Evolutionary conservation across 2,329 filamentous ascomycete genomes (phyloP), one percentile per base, ranked within the genome.

Genomic region (Leptodontidium sp.): DNA sequence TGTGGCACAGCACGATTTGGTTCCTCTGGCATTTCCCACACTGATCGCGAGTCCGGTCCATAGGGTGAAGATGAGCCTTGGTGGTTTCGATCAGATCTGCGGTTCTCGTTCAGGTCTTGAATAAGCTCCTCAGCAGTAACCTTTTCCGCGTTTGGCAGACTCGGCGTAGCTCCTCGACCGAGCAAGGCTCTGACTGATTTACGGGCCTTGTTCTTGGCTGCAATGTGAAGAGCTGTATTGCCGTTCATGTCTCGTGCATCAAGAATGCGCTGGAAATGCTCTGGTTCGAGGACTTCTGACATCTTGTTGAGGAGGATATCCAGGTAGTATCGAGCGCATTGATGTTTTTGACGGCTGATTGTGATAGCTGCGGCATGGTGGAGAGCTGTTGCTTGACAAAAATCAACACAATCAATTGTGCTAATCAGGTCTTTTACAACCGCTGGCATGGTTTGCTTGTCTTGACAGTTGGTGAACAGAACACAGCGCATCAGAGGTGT

Each of bases 391-490:
- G 91, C 92, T 14, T 93, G 92, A 62, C 90, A 90, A 79, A 88
- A 90, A 78, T 99, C 96, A 26, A 91, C 87, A 68, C 89, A 88
- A 64, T 91, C 90, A 49, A 97, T 89, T 0, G 95, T 98, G 47
- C 91, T 88, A 63, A 94, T 89, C 4, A 99, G 86, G 71, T 97
- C 89, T 73, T 92, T 91, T 75, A 97, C 89, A 66, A 99, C 90
- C 26, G 87, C 87, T 0, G 93, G 92, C 82, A 98, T 98, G 0
- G 93, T 94, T 73, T 93, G 89, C 81, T 96, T 97, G 79, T 98
- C 96, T 79, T 91, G 96, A 79, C 96, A 97, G 80, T 99, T 99
- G 57, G 95, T 98, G 80, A 98, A 99, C 78, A 97, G 88, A 66
- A 98, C 94, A 6, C 93, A 92, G 53, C 94, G 91, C 88, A 99